Evolutionary conservation across 306 rosid genomes (phyloP).

Genomic region (Glycyrrhiza uralensis): DNA sequence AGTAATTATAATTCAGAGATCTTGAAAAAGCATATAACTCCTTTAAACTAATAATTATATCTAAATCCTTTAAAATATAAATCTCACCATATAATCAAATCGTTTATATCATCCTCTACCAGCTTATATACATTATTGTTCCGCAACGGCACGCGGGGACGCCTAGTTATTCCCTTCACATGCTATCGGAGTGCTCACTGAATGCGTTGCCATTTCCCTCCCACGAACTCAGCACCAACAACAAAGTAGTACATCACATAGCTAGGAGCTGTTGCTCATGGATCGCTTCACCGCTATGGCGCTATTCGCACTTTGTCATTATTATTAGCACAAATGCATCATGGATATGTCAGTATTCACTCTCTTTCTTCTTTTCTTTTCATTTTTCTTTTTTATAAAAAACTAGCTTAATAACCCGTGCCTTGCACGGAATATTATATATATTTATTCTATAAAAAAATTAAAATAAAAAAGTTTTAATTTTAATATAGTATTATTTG

Average conservation of each 20-base stretch:
- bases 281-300: background rate
- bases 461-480: too few species aligned
- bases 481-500: too few species aligned
- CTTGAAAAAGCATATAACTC: too few species aligned
- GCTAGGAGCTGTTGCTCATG: background rate
- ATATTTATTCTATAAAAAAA: too few species aligned
- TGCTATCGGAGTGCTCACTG: background rate
- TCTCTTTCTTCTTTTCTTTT: background rate
- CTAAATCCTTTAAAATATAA: too few species aligned
- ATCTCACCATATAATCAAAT: too few species aligned
- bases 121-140: background rate
- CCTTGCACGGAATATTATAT: too few species aligned
- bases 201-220: conserved; percentile 20
- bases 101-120: too few species aligned
- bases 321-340: conserved; percentile 1
- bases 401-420: too few species aligned
- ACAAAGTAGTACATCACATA: background rate
- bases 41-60: too few species aligned
- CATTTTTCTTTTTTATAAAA: too few species aligned
- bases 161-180: conserved; percentile 24
- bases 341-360: background rate
- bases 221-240: conserved; percentile 3
- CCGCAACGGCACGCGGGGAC: conserved; percentile 7
- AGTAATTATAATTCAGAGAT: background rate
- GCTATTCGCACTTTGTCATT: background rate